A percentile compares a stretch with the other conserved stretches of the same genome.
Conservation (phyloP, 495 filamentous ascomycete species). For the Jackrogersella multiformis region DNA sequence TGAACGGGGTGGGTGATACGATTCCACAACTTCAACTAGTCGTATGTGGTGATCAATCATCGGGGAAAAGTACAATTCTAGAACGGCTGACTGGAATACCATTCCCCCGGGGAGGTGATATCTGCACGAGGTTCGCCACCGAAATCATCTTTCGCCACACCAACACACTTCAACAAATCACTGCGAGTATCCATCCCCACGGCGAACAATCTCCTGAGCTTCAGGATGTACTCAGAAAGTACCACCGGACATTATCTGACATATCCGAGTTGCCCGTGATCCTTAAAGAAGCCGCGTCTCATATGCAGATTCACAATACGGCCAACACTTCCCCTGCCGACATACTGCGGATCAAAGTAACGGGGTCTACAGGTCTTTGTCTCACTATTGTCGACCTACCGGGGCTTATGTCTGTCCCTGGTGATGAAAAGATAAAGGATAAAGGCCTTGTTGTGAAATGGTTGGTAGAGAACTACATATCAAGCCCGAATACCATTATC, state of each 20-base stretch:
- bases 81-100: conserved; percentile 69
- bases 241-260: conserved; percentile 47
- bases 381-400: conserved; percentile 67
- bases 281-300: conserved; percentile 55
- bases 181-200: conserved; percentile 12
- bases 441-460: conserved; percentile 55
- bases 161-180: conserved; percentile 19
- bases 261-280: conserved; percentile 50
- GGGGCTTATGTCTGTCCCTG: conserved; percentile 59
- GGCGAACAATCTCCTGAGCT: conserved; percentile 18
- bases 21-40: conserved; percentile 66
- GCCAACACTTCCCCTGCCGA: conserved; percentile 53
- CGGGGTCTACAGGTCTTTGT: conserved; percentile 58
- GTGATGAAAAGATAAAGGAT: conserved; percentile 47
- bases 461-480: conserved; percentile 57
- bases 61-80: conserved; percentile 70
- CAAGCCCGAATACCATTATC: conserved; percentile 56
- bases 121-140: conserved; percentile 62
- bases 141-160: conserved; percentile 62
- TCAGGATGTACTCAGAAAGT: conserved; percentile 39
- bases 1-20: not conserved
- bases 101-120: conserved; percentile 59
- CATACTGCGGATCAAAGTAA: conserved; percentile 59
- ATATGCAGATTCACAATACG: conserved; percentile 49
- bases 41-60: conserved; percentile 69